Base-by-base conservation (phyloP, 495 filamentous ascomycete species). In the Entonaema liquescens region DNA sequence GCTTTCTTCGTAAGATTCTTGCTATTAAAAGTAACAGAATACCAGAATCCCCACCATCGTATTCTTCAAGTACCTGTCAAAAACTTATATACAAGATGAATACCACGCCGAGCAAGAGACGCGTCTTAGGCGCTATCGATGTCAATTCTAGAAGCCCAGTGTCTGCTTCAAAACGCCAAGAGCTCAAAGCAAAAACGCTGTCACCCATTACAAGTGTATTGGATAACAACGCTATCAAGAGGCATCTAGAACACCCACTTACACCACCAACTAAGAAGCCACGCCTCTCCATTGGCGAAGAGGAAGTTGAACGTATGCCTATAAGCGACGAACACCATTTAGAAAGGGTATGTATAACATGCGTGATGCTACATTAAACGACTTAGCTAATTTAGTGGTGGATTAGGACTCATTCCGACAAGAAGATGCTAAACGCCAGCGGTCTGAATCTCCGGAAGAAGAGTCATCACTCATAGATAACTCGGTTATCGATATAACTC, bases 61-160 rank as follows among this genome's bases (percentile, higher is more conserved):
- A 53, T 33, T 8, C 42, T 47, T 47, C 17, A 23, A 47, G 21
- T 47, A 47, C 26, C 13, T 28, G 2, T 53, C 13, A 28, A 29
- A 53, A 29, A 53, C 13, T 3, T 6, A 53, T 26, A 31, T 13
- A 53, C 9, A 33, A 36, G 19, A 81, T 84, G 80, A 74, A 79
- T 59, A 71, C 78, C 42, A 76, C 77, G 44, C 81, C 82, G 1
- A 68, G 60, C 59, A 82, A 83, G 60, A 77, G 83, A 77, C 83
- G 83, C 80, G 83, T 77, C 56, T 81, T 86, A 13, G 79, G 72
- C 26, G 70, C 76, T 0, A 67, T 83, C 13, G 77, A 84, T 68
- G 77, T 76, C 40, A 85, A 85, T 74, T 73, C 80, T 5, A 67
- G 70, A 67, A 68, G 49, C 4, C 31, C 74, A 9, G 21, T 62